phyloP scores from a whole-genome alignment of 2,329 filamentous ascomycete species.

The Lachnellula hyalina region DNA sequence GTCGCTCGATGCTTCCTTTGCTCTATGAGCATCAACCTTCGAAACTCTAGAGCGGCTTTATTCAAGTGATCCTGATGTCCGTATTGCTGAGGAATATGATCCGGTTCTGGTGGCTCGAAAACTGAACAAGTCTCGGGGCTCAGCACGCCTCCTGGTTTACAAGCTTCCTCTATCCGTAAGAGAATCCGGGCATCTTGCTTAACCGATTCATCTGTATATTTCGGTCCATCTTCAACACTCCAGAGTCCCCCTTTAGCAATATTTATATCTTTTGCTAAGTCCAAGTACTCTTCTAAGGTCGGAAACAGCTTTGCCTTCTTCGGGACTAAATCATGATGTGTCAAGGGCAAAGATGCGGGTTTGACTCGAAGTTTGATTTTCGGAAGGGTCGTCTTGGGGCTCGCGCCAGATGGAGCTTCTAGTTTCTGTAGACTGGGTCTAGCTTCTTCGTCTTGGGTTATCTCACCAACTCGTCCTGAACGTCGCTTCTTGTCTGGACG shows the following conservation, averaged over 20 bases:
- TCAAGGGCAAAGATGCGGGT: slow-evolving; percentile 48
- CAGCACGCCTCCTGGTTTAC: slow-evolving; percentile 68
- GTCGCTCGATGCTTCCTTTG: slow-evolving; percentile 69
- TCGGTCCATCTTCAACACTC: slow-evolving; percentile 49
- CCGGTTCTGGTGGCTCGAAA: slow-evolving; percentile 65
- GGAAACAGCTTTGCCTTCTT: slow-evolving; percentile 46
- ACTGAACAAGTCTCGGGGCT: slow-evolving; percentile 64
- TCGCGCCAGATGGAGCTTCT: slow-evolving; percentile 19
- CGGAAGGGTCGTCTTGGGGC: slow-evolving; percentile 30
- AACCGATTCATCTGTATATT: slow-evolving; percentile 57
- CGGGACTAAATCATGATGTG: slow-evolving; percentile 54
- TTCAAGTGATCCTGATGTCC: slow-evolving; percentile 82
- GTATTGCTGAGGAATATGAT: slow-evolving; percentile 75
- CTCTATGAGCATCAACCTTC: slow-evolving; percentile 73
- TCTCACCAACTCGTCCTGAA: slow-evolving; percentile 20
- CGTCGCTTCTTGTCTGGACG: slow-evolving; percentile 20
- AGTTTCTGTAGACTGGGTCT: slow-evolving; percentile 9
- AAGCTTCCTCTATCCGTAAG: slow-evolving; percentile 64
- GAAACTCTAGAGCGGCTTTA: slow-evolving; percentile 73
- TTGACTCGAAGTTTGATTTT: slow-evolving; percentile 47
- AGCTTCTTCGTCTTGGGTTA: slow-evolving; percentile 15
- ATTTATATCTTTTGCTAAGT: slow-evolving; percentile 44
- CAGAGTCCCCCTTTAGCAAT: slow-evolving; percentile 53
- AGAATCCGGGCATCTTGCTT: slow-evolving; percentile 65
- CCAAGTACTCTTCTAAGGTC: slow-evolving; percentile 54